Evolutionary conservation across 106 monocot species (phyloP), one percentile per base, ranked within the genome.

Genomic region (Dendrobium catenatum): DNA sequence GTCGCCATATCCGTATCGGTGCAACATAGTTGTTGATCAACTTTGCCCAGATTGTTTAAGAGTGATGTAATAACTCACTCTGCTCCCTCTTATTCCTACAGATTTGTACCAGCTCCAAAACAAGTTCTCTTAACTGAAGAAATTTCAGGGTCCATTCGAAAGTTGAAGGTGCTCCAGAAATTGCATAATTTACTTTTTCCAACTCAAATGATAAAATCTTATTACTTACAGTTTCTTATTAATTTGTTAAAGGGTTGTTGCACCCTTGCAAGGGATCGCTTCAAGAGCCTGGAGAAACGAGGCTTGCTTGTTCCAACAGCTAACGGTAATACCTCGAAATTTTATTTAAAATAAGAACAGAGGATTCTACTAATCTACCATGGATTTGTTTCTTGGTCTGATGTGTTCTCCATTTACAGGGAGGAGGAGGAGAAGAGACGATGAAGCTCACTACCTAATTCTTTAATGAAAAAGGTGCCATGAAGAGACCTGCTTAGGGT

Each of bases 41-140:
- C 42, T 18, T 73, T 41, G 6, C 29, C 68, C 27, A 24, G 27
- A 27, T 27, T 68, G 68, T 68, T 68, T 31, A 72, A 72, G 72
- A 37, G 0, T 72, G 17, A 72, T 72, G 6, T n/a, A 74, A 74
- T 0, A 13, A 37, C 70, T 10, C 31, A 13, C 31, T 6, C 37
- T 37, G 16, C 33, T 19, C 37, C 10, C 37, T 3, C 70, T 44
- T 72, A 40, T 16, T 76, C 26, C 8, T 15, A 4, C 84, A 98
- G 98, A 84, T 98, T 93, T 85, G 89, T 88, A 80, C 95, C 94
- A 54, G 89, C 95, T 79, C 93, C 98, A 16, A 44, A 85, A 55
- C 93, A 98, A 88, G 98, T 98, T 81, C 85, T 95, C 16, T 82
- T 98, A 78, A 89, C 95, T 10, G 98, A 98, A 85, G 95, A 98